Base-by-base conservation (phyloP, 2,329 filamentous ascomycete species). In the Bretziella fagacearum region DNA sequence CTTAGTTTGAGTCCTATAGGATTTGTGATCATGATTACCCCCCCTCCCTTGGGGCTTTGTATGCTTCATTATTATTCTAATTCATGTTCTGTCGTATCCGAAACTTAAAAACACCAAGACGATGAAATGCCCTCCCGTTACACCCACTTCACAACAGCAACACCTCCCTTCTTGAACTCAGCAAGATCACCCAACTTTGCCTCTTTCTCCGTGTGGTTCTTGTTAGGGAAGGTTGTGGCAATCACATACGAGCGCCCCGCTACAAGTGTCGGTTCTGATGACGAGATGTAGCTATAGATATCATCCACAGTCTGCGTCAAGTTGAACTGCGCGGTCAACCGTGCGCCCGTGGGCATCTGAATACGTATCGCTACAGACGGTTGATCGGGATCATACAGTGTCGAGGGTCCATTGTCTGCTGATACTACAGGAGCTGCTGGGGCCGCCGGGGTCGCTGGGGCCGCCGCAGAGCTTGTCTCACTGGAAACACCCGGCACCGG, bases 191-290 rank as follows among this genome's bases (percentile, higher is more conserved):
- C 71, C 23, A 81, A 58, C 1, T 71, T 66, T 44, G 73, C 55
- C 6, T 59, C 62, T 60, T 78, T 79, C 56, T 91, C 81, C 2
- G 70, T 77, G 53, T 89, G 73, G 46, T 89, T 81, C 63, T 84
- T 86, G 57, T 76, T 84, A 3, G 84, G 84, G 61, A 91, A 91
- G 0, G 83, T 89, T 0, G 84, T 91, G 53, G 80, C 81, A 36
- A 93, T 65, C 2, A 84, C 79, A 69, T 81, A 91, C 3, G 69
- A 55, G n/a, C 83, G 70, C 32, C 62, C 58, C 25, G 65, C 64
- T 43, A 73, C 71, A 5, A 69, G 69, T 15, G 41, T 8, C 0
- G 76, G 59, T 22, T 73, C 78, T 0, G 81, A 71, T n/a, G 71
- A 68, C 50, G 73, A 65, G 51, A 89, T 74, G 55, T 89, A 89